Evolutionary conservation across 2,329 filamentous ascomycete genomes (phyloP), one percentile per base, ranked within the genome.

Genomic region (Penicillium sp.): DNA sequence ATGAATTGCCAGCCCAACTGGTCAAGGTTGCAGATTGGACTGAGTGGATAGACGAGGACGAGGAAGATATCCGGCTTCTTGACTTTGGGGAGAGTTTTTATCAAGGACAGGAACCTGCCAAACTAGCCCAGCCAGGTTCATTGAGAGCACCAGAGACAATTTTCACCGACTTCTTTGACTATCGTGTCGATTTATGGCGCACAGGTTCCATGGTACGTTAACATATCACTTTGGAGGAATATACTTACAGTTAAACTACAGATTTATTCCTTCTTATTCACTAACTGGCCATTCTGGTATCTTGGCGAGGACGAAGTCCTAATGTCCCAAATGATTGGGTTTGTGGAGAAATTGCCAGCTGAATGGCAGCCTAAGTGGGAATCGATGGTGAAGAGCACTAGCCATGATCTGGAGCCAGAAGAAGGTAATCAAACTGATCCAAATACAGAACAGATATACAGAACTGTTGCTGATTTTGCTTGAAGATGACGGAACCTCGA

Each of bases 151-250:
- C 64, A 5, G 70, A 74, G 56, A 62, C 67, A 1, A 68, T 73
- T 56, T 66, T 73, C 41, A 64, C 62, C 1, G 57, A 69, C 30
- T 22, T 9, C 7, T 69, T 75, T 63, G 62, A 65, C 57, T 64
- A 59, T 45, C 59, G 63, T 2, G 69, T 73, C 50, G 69, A 75
- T 30, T 61, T 74, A 35, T 74, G 67, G 73, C 60, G 64, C 11
- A 46, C 41, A 19, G 65, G 65, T 26, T 67, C 61, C 35, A 61
- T 65, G 50, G 64, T 69, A 60, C n/a, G 61, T 59, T 2, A 33
- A 40, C 12, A 54, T 53, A 5, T 41, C 9, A 10, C 50, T 47
- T 52, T 14, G 37, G 37, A 53, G 26, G 9, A 19, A 45, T 5
- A 28, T 53, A 48, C 37, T 61, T 14, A 59, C 40, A 10, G n/a